These are phyloP conservation scores for Chalciporus chontae DNA, from an alignment of 768 basidiomycete species.

Conservation along the genomic window DNA sequence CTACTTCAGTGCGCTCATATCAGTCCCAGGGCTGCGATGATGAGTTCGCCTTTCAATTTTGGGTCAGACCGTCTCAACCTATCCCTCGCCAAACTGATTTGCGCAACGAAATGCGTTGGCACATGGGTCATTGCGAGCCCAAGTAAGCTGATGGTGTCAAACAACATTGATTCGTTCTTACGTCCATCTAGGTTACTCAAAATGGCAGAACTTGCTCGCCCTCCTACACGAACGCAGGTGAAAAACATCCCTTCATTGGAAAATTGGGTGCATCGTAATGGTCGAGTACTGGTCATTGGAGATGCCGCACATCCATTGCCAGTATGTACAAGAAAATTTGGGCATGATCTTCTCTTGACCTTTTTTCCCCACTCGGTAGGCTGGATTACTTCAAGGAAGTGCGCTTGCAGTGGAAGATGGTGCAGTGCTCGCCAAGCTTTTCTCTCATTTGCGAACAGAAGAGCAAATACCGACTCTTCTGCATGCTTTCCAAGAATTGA, in stretches of 20 bases:
- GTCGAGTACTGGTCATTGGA: slow-evolving; percentile 51
- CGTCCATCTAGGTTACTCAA: slow-evolving; percentile 31
- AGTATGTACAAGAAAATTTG: slow-evolving; percentile 31
- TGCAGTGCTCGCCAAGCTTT: slow-evolving; percentile 55
- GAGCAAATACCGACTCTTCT: slow-evolving; percentile 51
- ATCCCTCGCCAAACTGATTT: slow-evolving; percentile 26
- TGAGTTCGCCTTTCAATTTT: slow-evolving; percentile 29
- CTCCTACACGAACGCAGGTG: slow-evolving; percentile 36
- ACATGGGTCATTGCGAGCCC: slow-evolving; percentile 34
- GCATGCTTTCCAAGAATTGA: slow-evolving; percentile 55
- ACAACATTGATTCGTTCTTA: background rate
- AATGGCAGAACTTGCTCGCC: slow-evolving; percentile 34
- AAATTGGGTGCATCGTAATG: slow-evolving; percentile 46
- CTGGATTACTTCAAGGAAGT: slow-evolving; percentile 49
- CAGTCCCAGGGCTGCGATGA: slow-evolving; percentile 37
- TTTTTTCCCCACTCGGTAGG: slow-evolving; percentile 32
- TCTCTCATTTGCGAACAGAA: slow-evolving; percentile 45
- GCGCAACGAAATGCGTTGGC: slow-evolving; percentile 30
- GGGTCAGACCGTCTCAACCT: slow-evolving; percentile 27
- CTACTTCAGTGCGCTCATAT: background rate
- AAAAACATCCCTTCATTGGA: slow-evolving; percentile 40
- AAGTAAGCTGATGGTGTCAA: slow-evolving; percentile 29
- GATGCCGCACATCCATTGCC: slow-evolving; percentile 59
- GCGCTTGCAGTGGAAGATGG: slow-evolving; percentile 61
- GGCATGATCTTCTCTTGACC: background rate